Conservation (phyloP, 495 filamentous ascomycete genomes). For the Podospora appendiculata region DNA sequence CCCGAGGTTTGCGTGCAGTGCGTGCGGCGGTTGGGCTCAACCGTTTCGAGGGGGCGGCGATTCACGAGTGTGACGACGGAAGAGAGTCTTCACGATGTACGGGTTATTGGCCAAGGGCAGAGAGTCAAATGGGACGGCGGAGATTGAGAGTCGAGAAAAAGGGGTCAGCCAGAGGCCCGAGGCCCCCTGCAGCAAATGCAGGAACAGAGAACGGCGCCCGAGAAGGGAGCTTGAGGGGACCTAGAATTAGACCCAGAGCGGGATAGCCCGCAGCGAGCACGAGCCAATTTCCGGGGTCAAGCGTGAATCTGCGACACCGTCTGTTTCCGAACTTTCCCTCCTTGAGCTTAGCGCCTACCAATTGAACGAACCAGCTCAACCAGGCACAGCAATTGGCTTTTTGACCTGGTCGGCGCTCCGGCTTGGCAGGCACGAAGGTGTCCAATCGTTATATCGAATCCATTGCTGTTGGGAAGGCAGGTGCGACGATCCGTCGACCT, state of each 20-base stretch:
- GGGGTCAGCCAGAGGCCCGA: conserved; percentile 1
- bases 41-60: background rate
- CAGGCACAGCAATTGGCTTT: background rate
- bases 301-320: conserved; percentile 3
- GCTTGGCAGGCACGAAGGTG: too few species aligned
- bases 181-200: background rate
- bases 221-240: background rate
- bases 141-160: conserved; percentile 1
- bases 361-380: background rate
- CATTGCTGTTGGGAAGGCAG: too few species aligned
- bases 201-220: background rate
- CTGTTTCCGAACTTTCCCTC: conserved; percentile 3
- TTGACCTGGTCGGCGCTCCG: too few species aligned
- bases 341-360: background rate
- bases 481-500: too few species aligned
- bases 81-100: background rate
- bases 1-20: background rate
- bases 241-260: conserved; percentile 1
- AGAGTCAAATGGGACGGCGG: background rate
- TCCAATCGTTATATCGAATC: too few species aligned
- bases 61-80: background rate
- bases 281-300: conserved; percentile 8
- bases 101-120: background rate
- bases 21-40: too few species aligned
- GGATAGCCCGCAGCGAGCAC: conserved; percentile 5